phyloP scores from a whole-genome alignment of 805 yeast genomes.

The Soucietia sequanensis region DNA sequence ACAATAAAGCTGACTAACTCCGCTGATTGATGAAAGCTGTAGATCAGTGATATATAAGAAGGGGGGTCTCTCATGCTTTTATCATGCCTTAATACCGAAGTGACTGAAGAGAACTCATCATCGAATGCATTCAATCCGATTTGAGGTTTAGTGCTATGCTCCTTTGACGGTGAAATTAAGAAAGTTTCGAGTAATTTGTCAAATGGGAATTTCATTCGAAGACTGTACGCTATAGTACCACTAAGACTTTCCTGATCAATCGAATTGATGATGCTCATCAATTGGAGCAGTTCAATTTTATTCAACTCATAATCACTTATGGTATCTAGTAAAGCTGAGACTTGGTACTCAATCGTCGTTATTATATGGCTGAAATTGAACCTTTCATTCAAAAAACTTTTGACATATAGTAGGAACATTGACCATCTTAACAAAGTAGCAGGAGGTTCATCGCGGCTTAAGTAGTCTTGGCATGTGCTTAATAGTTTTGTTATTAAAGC shows the following conservation, averaged over 20 bases:
- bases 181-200: too few species aligned
- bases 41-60: not conserved
- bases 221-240: too few species aligned
- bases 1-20: not conserved
- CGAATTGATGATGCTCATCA: slow-evolving; percentile 6
- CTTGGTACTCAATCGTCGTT: slow-evolving; percentile 15
- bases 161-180: too few species aligned
- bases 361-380: slow-evolving; percentile 6
- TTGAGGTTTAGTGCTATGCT: not conserved
- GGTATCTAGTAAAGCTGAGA: slow-evolving; percentile 6
- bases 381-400: not conserved
- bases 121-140: too few species aligned
- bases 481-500: not conserved
- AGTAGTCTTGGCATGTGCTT: not conserved
- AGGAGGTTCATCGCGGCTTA: not conserved
- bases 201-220: too few species aligned
- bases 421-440: not conserved
- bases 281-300: slow-evolving; percentile 2
- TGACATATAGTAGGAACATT: not conserved
- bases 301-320: slow-evolving; percentile 3
- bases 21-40: not conserved
- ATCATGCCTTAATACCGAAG: not conserved
- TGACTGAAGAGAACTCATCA: slow-evolving; percentile 7
- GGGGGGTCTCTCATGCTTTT: too few species aligned
- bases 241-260: too few species aligned